Evolutionary conservation across 306 rosid species (phyloP).

Genomic region (Acacia confusa): DNA sequence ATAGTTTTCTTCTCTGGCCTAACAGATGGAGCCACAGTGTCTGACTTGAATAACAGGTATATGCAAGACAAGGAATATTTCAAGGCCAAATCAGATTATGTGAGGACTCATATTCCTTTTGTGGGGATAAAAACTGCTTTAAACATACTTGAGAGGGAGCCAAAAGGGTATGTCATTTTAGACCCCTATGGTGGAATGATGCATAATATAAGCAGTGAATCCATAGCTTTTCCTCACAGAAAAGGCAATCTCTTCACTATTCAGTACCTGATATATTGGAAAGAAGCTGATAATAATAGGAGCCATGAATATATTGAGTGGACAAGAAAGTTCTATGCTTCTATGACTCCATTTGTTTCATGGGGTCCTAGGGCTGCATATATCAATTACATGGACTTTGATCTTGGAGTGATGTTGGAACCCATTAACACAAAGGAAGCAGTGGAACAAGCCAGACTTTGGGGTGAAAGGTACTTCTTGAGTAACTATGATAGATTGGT

Average conservation of each 20-base stretch:
- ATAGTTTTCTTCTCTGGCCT: slow-evolving; percentile 65
- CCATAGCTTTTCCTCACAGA: slow-evolving; percentile 79
- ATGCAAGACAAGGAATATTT: slow-evolving; percentile 49
- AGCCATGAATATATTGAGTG: slow-evolving; percentile 56
- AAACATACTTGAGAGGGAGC: slow-evolving; percentile 53
- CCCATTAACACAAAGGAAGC: slow-evolving; percentile 21
- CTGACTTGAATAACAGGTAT: slow-evolving; percentile 57
- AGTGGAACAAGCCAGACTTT: slow-evolving; percentile 53
- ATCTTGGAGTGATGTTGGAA: slow-evolving; percentile 58
- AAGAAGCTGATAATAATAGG: slow-evolving; percentile 45
- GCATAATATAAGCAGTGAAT: slow-evolving; percentile 60
- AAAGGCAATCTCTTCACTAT: slow-evolving; percentile 61
- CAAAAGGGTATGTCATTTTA: slow-evolving; percentile 56
- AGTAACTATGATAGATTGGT: slow-evolving; percentile 72
- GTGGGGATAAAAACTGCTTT: slow-evolving; percentile 48
- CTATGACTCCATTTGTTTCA: slow-evolving; percentile 67
- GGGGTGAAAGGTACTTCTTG: slow-evolving; percentile 84
- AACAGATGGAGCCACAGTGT: slow-evolving; percentile 37
- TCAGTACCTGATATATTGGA: slow-evolving; percentile 72
- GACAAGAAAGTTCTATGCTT: slow-evolving; percentile 56
- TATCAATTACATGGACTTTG: slow-evolving; percentile 75
- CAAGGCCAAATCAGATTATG: slow-evolving; percentile 79
- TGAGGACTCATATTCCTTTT: slow-evolving; percentile 40
- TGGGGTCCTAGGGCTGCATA: slow-evolving; percentile 80
- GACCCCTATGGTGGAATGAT: slow-evolving; percentile 78